These are phyloP conservation scores for Daldinia vernicosa DNA, from an alignment of 495 filamentous ascomycete genomes.

Conservation along the genomic window DNA sequence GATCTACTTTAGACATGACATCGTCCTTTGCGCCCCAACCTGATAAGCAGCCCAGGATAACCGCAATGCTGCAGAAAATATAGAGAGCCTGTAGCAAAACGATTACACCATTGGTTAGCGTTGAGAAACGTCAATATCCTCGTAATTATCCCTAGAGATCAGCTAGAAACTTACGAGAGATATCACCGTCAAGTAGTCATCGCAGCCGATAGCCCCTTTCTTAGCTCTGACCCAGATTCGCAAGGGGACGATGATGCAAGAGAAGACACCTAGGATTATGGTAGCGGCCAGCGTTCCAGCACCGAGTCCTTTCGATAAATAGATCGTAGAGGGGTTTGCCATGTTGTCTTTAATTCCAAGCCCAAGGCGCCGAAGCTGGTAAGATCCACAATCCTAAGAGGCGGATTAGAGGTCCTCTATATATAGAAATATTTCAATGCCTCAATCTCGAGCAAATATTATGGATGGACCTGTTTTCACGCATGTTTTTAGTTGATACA, in stretches of 20 bases:
- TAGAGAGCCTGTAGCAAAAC: conserved; percentile 8
- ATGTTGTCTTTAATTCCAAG: conserved; percentile 8
- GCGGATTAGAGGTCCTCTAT: conserved; percentile 7
- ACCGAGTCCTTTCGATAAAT: conserved; percentile 7
- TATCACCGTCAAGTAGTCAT: conserved; percentile 30
- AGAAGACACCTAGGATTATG: neutral
- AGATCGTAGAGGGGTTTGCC: neutral
- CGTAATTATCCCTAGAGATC: too few relatives aligned
- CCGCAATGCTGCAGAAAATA: conserved; percentile 6
- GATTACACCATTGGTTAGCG: neutral
- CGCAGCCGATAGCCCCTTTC: conserved; percentile 25
- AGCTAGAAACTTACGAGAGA: conserved; percentile 10
- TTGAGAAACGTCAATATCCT: neutral
- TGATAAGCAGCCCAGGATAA: conserved; percentile 11
- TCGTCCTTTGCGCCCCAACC: conserved; percentile 25
- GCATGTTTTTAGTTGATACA: neutral
- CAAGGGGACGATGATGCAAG: conserved; percentile 6
- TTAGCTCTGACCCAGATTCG: conserved; percentile 18
- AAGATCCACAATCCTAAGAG: neutral
- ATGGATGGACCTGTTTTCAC: neutral
- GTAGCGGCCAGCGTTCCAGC: neutral
- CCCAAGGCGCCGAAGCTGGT: neutral
- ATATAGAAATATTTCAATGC: conserved; percentile 6
- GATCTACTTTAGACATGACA: neutral
- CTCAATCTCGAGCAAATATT: neutral